A percentile compares a stretch with the other conserved stretches of the same genome.
Conservation (phyloP, 2,329 filamentous ascomycete genomes). For the Talaromyces sp. region DNA sequence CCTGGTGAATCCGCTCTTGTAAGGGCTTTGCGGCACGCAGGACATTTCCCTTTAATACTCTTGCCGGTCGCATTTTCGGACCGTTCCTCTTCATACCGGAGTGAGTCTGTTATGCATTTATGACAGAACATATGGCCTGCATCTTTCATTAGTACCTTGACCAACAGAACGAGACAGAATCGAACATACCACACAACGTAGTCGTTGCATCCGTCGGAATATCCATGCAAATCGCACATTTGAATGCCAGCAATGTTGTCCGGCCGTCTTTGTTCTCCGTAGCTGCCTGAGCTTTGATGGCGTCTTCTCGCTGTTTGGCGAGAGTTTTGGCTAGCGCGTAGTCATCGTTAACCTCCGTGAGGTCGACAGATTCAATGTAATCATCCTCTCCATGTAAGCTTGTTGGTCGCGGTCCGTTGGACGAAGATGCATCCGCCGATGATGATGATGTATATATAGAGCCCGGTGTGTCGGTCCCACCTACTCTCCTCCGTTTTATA, state of each 20-base stretch:
- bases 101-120: conserved; percentile 58
- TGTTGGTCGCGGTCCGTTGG: background rate
- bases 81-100: conserved; percentile 54
- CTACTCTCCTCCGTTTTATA: conserved; percentile 19
- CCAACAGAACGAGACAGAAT: background rate
- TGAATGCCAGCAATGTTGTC: conserved; percentile 47
- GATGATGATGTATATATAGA: conserved; percentile 13
- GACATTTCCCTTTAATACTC: conserved; percentile 39
- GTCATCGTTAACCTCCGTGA: conserved; percentile 45
- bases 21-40: conserved; percentile 44
- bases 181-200: conserved; percentile 55
- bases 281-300: conserved; percentile 45
- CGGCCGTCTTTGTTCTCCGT: conserved; percentile 28
- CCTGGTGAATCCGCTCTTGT: conserved; percentile 36
- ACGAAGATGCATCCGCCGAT: conserved; percentile 16
- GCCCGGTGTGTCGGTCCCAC: conserved; percentile 13
- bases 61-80: conserved; percentile 33
- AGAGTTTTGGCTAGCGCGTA: conserved; percentile 43
- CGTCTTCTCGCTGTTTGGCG: conserved; percentile 53
- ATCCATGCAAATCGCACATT: conserved; percentile 64
- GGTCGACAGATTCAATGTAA: conserved; percentile 49
- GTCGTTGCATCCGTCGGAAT: conserved; percentile 57
- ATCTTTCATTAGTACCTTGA: conserved; percentile 12
- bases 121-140: conserved; percentile 63
- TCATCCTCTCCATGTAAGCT: conserved; percentile 18